Base-by-base conservation (phyloP, 192 early-diverging fungal species). In the Linnemannia schmuckeri region DNA sequence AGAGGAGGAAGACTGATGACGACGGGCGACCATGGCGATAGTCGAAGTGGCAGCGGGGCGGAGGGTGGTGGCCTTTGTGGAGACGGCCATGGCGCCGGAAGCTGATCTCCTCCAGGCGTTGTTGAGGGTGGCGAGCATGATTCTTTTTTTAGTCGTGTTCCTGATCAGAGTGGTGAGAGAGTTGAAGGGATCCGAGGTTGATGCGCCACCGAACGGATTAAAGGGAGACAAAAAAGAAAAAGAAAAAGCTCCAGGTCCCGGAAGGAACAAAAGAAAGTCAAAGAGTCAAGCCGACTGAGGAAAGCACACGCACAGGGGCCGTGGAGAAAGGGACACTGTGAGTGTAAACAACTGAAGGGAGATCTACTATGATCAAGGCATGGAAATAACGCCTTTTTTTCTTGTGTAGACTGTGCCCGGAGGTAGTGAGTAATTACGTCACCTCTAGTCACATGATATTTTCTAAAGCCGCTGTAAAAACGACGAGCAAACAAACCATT, bases 1-100 rank as follows among this genome's bases (percentile, higher is more conserved):
- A 35, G 77, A 77, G 7, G 75, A 82, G 7, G 75, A 82, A 20
- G 85, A 87, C 76, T 87, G 85, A 55, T 78, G 75, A 37, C 79
- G 80, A 52, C 72, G 85, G 35, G 85, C 42, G 52, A 69, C 75
- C 38, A 42, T 44, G 72, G 44, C 40, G 44, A 73, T 35, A 22
- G 74, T 55, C n/a, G 49, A 75, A n/a, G 12, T 71, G 40, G 70
- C 41, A 44, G 71, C 49, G 41, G 85, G 55, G 72, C 83, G 74
- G 37, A 73, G 7, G 47, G 44, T 41, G 10, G 41, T 72, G 40
- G 73, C 69, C 74, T 63, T 85, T 54, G 55, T 46, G 15, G 61
- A 46, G 12, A 47, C 40, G 6, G 79, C 44, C 42, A 74, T 41
- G 46, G n/a, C 17, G 69, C 80, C 72, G 35, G 78, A 77, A 72